phyloP scores from a whole-genome alignment of 2,329 filamentous ascomycete genomes.

The Huntiella decipiens region DNA sequence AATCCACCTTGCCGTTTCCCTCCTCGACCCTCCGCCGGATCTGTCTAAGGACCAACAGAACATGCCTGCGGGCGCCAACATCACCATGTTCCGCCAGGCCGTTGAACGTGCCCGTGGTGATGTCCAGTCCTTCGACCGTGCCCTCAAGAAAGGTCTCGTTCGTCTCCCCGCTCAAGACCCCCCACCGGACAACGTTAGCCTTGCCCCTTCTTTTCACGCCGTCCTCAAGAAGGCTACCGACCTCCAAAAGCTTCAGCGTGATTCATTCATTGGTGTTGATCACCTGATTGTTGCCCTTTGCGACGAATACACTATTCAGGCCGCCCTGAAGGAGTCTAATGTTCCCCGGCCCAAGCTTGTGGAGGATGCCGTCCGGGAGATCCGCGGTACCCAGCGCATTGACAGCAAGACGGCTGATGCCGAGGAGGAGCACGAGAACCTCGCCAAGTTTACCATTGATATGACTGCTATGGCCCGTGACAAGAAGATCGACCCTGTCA shows the following conservation, averaged over 20 bases:
- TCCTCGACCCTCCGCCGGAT: conserved; percentile 58
- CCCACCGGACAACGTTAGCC: conserved; percentile 70
- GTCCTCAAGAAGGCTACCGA: conserved; percentile 72
- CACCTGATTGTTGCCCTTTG: conserved; percentile 74
- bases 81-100: conserved; percentile 85
- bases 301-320: conserved; percentile 59
- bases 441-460: conserved; percentile 96
- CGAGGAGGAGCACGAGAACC: conserved; percentile 81
- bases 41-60: conserved; percentile 72
- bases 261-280: conserved; percentile 84
- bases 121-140: conserved; percentile 67
- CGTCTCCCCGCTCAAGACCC: conserved; percentile 87
- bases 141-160: conserved; percentile 80
- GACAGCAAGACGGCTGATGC: conserved; percentile 92
- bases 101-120: conserved; percentile 88
- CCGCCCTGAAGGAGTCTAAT: conserved; percentile 64
- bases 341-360: conserved; percentile 81
- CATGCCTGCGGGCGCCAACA: conserved; percentile 38
- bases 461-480: conserved; percentile 94
- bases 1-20: conserved; percentile 68
- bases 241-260: conserved; percentile 91
- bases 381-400: conserved; percentile 80
- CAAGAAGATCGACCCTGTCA: conserved; percentile 94
- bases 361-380: conserved; percentile 75
- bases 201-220: conserved; percentile 65